Evolutionary conservation across 768 basidiomycete species (phyloP).

Genomic region (Tulasnella sp.): DNA sequence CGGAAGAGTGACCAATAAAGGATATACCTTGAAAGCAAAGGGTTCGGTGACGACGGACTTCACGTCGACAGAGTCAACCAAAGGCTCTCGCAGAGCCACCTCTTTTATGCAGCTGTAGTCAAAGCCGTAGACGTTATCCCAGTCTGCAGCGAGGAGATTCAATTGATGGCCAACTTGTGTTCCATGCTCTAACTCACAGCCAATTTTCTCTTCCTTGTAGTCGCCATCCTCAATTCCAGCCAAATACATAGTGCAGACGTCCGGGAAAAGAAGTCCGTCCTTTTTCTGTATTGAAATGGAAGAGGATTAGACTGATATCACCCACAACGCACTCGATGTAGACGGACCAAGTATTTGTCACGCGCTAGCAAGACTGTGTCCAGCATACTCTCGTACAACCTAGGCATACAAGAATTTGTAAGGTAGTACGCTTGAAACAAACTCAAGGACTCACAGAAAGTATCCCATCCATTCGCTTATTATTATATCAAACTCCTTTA

Average conservation of each 20-base stretch:
- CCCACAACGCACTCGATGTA: neutral
- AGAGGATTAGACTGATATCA: neutral
- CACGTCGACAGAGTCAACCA: conserved; percentile 98
- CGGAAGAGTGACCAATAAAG: neutral
- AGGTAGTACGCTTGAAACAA: neutral
- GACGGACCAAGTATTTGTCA: conserved; percentile 77
- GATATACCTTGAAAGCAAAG: conserved; percentile 66
- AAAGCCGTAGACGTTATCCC: conserved; percentile 99
- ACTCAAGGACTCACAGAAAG: conserved; percentile 44
- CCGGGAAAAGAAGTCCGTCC: conserved; percentile 90
- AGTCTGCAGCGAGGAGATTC: conserved; percentile 47
- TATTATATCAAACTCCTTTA: conserved; percentile 93
- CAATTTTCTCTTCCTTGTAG: conserved; percentile 99
- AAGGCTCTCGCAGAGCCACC: conserved; percentile 88
- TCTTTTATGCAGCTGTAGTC: conserved; percentile 99
- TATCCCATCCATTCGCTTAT: conserved; percentile 99
- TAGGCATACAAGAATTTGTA: neutral
- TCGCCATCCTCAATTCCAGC: conserved; percentile 99
- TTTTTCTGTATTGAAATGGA: conserved; percentile 30
- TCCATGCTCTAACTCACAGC: conserved; percentile 51
- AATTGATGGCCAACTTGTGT: neutral
- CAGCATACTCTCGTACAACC: conserved; percentile 95
- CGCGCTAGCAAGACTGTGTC: conserved; percentile 95
- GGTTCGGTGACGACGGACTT: conserved; percentile 93
- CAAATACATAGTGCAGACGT: conserved; percentile 81